Base-by-base conservation (phyloP, 805 yeast species). In the Ogataea allantospora region DNA sequence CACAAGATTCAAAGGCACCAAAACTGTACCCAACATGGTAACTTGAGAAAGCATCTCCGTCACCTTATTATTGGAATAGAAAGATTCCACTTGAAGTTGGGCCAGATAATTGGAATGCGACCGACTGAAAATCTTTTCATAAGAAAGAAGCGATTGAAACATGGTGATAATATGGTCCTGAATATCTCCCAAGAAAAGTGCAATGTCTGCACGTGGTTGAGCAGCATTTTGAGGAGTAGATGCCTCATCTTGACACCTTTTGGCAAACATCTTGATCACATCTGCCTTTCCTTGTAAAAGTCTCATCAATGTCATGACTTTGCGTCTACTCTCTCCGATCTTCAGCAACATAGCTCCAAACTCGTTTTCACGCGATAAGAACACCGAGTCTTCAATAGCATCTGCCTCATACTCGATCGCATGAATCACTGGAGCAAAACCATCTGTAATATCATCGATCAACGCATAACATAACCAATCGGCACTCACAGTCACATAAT, bases 141-240 rank as follows among this genome's bases (percentile, higher is more conserved):
- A 89, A 3, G 95, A 85, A 28, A 82, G 63, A 57, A 91, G 71
- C 55, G 88, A 89, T 65, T 88, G 96, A 63, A 79, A 84, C 97
- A 91, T 91, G 12, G 98, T 91, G 42, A 89, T 80, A 54, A 91
- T 84, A 75, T 89, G 98, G 71, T 89, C 97, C 65, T 88, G 96
- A 57, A 89, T 89, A 77, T 89, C 98, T 40, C 96, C 96, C 45
- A 89, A 65, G 61, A 87, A 91, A 47, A 89, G 70, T 0, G 95
- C 95, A 63, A 89, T 89, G 54, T 91, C 97, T 18, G 84, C 91
- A 54, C 95, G 74, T 35, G 96, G 96, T 51, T 80, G 77, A 1
- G 74, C 69, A 18, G 58, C 48, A 17, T 33, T 35, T 11, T 43
- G 43, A 25, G 42, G 51, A 28, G 42, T 38, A 18, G 53, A 43